These are phyloP conservation scores for Lachnellula occidentalis DNA, from an alignment of 2,329 filamentous ascomycete genomes.

Conservation along the genomic window DNA sequence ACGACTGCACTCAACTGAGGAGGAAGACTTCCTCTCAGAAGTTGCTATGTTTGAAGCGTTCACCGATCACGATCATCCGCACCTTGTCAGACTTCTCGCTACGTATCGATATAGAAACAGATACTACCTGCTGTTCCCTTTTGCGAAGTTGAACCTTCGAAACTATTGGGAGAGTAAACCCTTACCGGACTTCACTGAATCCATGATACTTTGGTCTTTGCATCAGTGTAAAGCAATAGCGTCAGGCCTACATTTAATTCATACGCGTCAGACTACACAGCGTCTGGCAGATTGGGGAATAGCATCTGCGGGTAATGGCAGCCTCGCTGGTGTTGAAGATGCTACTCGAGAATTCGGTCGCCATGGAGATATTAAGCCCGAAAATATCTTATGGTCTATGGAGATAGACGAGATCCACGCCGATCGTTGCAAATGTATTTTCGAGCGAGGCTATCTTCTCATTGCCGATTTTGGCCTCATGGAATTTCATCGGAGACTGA, in stretches of 20 bases:
- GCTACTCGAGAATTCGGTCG: conserved; percentile 25
- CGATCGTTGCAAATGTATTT: neutral
- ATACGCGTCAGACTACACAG: conserved; percentile 13
- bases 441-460: conserved; percentile 18
- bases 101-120: conserved; percentile 16
- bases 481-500: conserved; percentile 27
- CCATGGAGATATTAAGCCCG: conserved; percentile 36
- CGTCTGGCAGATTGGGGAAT: neutral
- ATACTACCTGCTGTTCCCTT: conserved; percentile 27
- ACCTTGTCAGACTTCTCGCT: conserved; percentile 25
- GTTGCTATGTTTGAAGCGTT: conserved; percentile 6
- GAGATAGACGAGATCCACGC: neutral
- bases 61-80: conserved; percentile 4
- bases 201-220: conserved; percentile 20
- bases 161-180: conserved; percentile 21
- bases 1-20: conserved; percentile 2
- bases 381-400: conserved; percentile 33
- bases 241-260: conserved; percentile 19
- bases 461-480: conserved; percentile 34
- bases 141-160: conserved; percentile 21
- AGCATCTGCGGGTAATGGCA: neutral
- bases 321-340: neutral
- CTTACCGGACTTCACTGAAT: neutral
- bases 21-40: conserved; percentile 5
- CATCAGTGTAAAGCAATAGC: conserved; percentile 23